These are phyloP conservation scores for Mortierella sp. DNA, from an alignment of 371 early-diverging fungal genomes.

Conservation along the genomic window DNA sequence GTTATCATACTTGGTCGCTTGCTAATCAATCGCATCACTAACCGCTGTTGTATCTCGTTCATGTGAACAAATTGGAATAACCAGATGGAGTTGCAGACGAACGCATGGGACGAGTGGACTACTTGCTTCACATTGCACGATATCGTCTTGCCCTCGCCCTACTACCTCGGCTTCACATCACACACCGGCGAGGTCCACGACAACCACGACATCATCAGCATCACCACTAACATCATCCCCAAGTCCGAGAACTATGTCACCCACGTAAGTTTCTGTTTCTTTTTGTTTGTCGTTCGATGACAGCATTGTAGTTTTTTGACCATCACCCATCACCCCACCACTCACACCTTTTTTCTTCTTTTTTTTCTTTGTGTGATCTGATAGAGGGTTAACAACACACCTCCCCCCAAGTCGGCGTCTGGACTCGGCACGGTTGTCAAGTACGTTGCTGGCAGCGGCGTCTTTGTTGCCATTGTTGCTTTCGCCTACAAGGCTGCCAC, in stretches of 20 bases:
- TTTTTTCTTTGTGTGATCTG: background rate
- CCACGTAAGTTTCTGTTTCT: conserved; percentile 17
- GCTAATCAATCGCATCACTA: no score
- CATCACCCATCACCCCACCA: no score
- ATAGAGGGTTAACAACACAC: conserved; percentile 25
- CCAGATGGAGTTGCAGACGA: conserved; percentile 71
- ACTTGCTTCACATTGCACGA: conserved; percentile 85
- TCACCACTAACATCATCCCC: conserved; percentile 65
- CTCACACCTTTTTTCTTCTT: background rate
- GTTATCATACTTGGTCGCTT: background rate
- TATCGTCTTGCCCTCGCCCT: conserved; percentile 78
- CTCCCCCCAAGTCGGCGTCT: conserved; percentile 45
- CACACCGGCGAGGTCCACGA: conserved; percentile 93
- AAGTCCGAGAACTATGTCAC: conserved; percentile 44
- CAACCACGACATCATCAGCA: conserved; percentile 85
- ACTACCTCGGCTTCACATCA: conserved; percentile 92
- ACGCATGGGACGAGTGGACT: conserved; percentile 80
- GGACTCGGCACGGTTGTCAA: conserved; percentile 69
- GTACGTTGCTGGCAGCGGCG: conserved; percentile 65
- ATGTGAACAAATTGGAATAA: no score
- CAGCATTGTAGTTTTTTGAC: no score
- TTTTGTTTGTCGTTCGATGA: background rate
- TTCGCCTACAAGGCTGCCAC: conserved; percentile 72
- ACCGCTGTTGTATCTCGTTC: background rate
- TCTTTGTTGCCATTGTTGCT: conserved; percentile 66